Base-by-base conservation (phyloP, 2,329 filamentous ascomycete species). In the Stagonosporopsis tanaceti region DNA sequence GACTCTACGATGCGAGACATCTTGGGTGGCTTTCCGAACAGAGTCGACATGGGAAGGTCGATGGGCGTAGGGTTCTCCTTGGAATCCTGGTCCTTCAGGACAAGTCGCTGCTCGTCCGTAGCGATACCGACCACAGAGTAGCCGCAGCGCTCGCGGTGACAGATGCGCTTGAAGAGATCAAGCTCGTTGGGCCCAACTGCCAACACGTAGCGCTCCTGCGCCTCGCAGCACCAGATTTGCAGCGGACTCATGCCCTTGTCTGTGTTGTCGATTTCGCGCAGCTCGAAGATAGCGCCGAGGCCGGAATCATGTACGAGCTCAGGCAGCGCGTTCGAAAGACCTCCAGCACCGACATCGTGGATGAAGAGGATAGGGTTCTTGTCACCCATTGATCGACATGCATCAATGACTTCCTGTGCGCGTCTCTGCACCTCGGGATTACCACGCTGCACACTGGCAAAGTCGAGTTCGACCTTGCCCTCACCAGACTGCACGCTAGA, bases 331-430 rank as follows among this genome's bases (percentile, higher is more conserved):
- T 90, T 90, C 1, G 90, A 93, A 30, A 93, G 80, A 58, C 95
- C 95, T 70, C 95, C 95, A 47, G 95, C 95, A 61, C 95, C 95
- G 42, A 99, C 95, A 73, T 99, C 95, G 75, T 99, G 95, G 63
- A 99, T 98, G 80, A 98, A 94, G 53, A 92, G 89, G 66, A 99
- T 98, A 0, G 95, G 95, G 73, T 90, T 98, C 62, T 92, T 83
- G 4, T 88, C 81, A 15, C 93, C 94, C 68, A 98, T 85, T 3
- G 92, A 89, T 27, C 91, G 88, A 75, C 95, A 99, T 4, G 92
- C 89, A 77, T 98, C 95, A 78, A 99, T 99, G 63, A 99, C 95
- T 86, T 98, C 96, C 79, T 99, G 95, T 2, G 94, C 95, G 67
- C 95, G 86, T 61, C 95, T 85, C 78, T 99, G 92, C 77, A 98